Conservation (phyloP, 345 rosid genomes). For the Boechera stricta region DNA sequence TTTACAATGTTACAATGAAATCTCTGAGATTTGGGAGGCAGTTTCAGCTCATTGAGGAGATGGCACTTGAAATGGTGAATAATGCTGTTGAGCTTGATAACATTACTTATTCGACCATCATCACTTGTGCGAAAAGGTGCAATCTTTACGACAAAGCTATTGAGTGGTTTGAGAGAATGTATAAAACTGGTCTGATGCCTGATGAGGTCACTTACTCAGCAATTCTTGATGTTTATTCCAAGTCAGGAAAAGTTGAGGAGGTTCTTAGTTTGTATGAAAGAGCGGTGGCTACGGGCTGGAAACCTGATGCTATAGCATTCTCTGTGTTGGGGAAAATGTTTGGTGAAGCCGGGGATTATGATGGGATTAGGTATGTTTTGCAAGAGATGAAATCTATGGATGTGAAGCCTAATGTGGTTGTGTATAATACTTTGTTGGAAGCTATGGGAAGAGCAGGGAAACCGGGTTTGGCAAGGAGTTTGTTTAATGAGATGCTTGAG, state of each 20-base stretch:
- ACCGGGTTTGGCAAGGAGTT: constrained; percentile 85
- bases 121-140: constrained; percentile 84
- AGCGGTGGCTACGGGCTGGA: constrained; percentile 93
- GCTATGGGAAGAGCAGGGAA: constrained; percentile 90
- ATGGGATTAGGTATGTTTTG: constrained; percentile 92
- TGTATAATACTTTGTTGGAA: constrained; percentile 83
- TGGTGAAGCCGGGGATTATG: constrained; percentile 88
- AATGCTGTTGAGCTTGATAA: constrained; percentile 81
- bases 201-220: constrained; percentile 94
- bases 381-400: constrained; percentile 79
- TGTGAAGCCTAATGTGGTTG: constrained; percentile 82
- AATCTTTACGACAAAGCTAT: constrained; percentile 74
- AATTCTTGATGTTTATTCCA: constrained; percentile 80
- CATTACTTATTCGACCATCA: constrained; percentile 93
- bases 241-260: constrained; percentile 82
- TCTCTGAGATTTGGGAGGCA: constrained; percentile 86
- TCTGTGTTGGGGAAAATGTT: constrained; percentile 90
- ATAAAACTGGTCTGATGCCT: constrained; percentile 90
- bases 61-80: constrained; percentile 84
- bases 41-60: constrained; percentile 77
- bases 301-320: constrained; percentile 76
- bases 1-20: constrained; percentile 84
- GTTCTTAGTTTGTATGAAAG: constrained; percentile 90
- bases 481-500: constrained; percentile 80
- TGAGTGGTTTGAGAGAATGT: constrained; percentile 95